Evolutionary conservation across 2,329 filamentous ascomycete species (phyloP), one percentile per base, ranked within the genome.

Genomic region (Neospermospora avenae): DNA sequence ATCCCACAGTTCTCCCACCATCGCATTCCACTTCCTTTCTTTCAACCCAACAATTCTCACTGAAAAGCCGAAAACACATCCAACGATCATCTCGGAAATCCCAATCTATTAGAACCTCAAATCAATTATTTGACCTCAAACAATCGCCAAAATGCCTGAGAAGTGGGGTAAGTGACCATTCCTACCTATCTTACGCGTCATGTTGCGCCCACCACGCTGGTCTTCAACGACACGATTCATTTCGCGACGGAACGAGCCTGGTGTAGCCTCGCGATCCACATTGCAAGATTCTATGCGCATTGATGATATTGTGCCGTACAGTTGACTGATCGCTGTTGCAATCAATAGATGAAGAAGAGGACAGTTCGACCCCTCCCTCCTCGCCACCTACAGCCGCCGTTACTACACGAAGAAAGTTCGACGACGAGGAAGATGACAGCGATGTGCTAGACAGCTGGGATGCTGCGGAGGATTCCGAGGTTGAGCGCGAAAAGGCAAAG

Each of bases 401-500:
- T 51, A 55, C 68, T 16, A 64, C 69, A 48, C 64, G 72, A 61
- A 65, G 83, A 74, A 91, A 95, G 79, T 96, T 96, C 72, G 92
- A 95, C 69, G 93, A 98, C 69, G 93, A 98, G 74, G 93, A 96
- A 58, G 87, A 93, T 35, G 87, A 89, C 67, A 81, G 80, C 69
- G 91, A 96, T 77, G 93, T 98, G 59, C 84, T 97, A 72, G 95
- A 99, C 62, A 93, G 91, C 35, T 99, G 95, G 95, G 93, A 98
- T 72, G 93, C 91, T 60, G 93, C 90, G 68, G 95, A 98, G 73
- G 95, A 99, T 78, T 96, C 92, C 63, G 95, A 99, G 71, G 93
- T 87, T 70, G 95, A 99, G 80, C 90, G 92, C 71, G 93, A 97
- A 77, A 99, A 98, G 81, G 90, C 85, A 28, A 90, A 89, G 77